Conservation (phyloP, 2,329 filamentous ascomycete species). For the Cladophialophora psammophila region DNA sequence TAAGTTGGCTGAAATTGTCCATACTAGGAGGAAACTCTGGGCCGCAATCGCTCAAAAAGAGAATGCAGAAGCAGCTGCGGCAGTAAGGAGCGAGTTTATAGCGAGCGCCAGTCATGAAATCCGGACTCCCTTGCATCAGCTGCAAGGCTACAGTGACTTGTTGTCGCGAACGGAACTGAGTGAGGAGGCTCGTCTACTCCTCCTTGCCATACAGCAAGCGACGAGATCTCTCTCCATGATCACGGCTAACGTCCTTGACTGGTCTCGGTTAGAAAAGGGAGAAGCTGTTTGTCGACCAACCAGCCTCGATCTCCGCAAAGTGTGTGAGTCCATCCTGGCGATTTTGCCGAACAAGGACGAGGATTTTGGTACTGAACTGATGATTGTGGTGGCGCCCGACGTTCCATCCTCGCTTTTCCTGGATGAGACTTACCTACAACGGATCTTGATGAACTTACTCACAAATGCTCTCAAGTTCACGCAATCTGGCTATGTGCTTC, state of each 20-base stretch:
- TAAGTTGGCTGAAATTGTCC: slow-evolving; percentile 47
- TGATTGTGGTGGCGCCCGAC: slow-evolving; percentile 45
- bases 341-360: slow-evolving; percentile 47
- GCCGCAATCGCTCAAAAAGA: slow-evolving; percentile 47
- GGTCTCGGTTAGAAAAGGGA: slow-evolving; percentile 48
- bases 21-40: slow-evolving; percentile 46
- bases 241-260: slow-evolving; percentile 49
- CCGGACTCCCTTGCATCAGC: slow-evolving; percentile 47
- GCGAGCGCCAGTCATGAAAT: slow-evolving; percentile 49
- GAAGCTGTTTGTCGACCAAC: slow-evolving; percentile 45
- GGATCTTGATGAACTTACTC: slow-evolving; percentile 52
- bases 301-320: slow-evolving; percentile 44
- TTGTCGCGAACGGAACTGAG: slow-evolving; percentile 44
- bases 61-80: slow-evolving; percentile 45
- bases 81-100: slow-evolving; percentile 47
- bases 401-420: slow-evolving; percentile 45
- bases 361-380: slow-evolving; percentile 44
- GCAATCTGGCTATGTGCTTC: slow-evolving; percentile 65
- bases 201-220: slow-evolving; percentile 46
- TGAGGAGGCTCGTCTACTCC: slow-evolving; percentile 44
- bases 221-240: slow-evolving; percentile 48
- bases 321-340: slow-evolving; percentile 46
- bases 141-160: slow-evolving; percentile 48
- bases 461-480: slow-evolving; percentile 48
- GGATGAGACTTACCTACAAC: slow-evolving; percentile 51